A percentile compares a stretch with the other conserved stretches of the same genome.
These are phyloP conservation scores for Tripterygium wilfordii DNA, from an alignment of 177 flowering plant genomes.

Conservation along the genomic window DNA sequence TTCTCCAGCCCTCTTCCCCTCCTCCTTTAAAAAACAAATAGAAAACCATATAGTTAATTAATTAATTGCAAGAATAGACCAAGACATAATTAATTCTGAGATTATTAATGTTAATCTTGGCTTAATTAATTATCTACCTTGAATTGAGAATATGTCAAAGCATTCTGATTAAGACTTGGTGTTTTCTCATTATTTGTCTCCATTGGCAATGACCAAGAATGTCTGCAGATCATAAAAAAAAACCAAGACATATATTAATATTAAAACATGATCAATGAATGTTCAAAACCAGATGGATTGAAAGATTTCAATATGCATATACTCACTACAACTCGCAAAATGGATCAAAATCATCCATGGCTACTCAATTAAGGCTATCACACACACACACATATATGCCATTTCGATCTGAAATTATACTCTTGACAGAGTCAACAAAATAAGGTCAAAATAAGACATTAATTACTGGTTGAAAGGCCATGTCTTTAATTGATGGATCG, in stretches of 20 bases:
- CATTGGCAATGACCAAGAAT: constrained; percentile 27
- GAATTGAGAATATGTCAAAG: constrained; percentile 14
- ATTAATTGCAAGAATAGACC: background rate
- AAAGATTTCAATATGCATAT: too few species aligned
- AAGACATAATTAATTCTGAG: background rate
- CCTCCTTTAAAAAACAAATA: constrained; percentile 17
- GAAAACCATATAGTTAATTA: background rate
- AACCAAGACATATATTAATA: background rate
- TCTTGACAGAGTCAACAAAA: too few species aligned
- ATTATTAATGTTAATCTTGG: background rate
- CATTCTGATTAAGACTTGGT: constrained; percentile 19
- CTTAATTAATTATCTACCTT: background rate
- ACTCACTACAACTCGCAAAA: too few species aligned
- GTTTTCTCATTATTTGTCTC: constrained; percentile 23
- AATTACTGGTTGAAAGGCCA: too few species aligned
- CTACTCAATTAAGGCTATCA: too few species aligned
- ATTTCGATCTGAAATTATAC: too few species aligned
- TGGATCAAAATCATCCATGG: too few species aligned
- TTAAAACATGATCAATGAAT: too few species aligned
- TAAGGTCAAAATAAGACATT: too few species aligned
- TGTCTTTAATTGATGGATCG: too few species aligned
- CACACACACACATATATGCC: too few species aligned
- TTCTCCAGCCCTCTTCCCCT: constrained; percentile 13
- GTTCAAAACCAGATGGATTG: too few species aligned
- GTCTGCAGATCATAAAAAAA: constrained; percentile 18